Evolutionary conservation across 768 basidiomycete species (phyloP), one percentile per base, ranked within the genome.

Genomic region (Russula sp.): DNA sequence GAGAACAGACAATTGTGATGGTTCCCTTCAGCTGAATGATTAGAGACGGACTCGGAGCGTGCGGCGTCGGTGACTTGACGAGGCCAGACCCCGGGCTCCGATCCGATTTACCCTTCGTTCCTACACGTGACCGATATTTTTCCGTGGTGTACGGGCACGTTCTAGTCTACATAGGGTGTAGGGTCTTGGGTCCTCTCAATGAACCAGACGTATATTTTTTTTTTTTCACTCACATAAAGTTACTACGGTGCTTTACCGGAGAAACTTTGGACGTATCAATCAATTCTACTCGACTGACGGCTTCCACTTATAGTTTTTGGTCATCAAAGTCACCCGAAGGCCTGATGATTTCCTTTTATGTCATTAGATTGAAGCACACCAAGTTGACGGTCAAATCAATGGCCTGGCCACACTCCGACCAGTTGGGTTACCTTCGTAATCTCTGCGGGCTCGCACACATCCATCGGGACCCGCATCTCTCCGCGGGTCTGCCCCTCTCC

Each of bases 371-470:
- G 49, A 59, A 59, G n/a, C 20, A n/a, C 39, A 40, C 61, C 55
- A 50, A 62, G 27, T 51, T 50, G 20, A 18, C 48, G 55, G 61
- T n/a, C 27, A 5, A 9, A n/a, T n/a, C n/a, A n/a, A n/a, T n/a
- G n/a, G n/a, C n/a, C n/a, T 16, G 57, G 51, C 62, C 62, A 63
- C 62, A 58, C 62, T 59, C 62, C 57, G 62, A 50, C n/a, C 62
- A 59, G 32, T 32, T 48, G 57, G 63, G 63, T 55, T 14, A n/a
- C 18, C 6, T 59, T 64, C 63, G 63, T 64, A 64, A 64, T 64
- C 63, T 64, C 63, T 59, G 63, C 63, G 63, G 60, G 58, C 62
- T 55, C 58, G 63, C 63, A 51, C 18, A 6, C 62, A 16, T 42
- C 20, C 20, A 40, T 48, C 45, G 14, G 22, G 40, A 34, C 11